Evolutionary conservation across 306 rosid genomes (phyloP).

Genomic region (Quercus bicolor): DNA sequence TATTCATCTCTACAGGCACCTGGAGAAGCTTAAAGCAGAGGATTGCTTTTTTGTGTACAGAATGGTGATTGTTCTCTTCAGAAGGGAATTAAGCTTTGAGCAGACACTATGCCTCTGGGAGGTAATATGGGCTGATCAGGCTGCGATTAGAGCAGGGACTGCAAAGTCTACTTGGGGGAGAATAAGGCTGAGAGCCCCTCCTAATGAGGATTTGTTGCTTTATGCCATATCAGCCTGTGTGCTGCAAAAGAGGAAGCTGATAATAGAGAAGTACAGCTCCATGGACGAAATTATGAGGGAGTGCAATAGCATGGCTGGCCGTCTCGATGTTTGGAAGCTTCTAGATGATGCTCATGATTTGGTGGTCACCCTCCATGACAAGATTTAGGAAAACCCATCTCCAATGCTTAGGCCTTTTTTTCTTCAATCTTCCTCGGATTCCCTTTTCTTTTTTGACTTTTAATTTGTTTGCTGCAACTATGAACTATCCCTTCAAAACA

Average conservation of each 20-base stretch:
- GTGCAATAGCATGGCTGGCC: constrained; percentile 95
- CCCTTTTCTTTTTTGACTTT: background rate
- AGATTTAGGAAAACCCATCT: constrained; percentile 61
- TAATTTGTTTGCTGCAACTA: constrained; percentile 15
- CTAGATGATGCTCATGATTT: constrained; percentile 92
- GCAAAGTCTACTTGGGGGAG: constrained; percentile 94
- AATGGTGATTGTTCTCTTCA: constrained; percentile 93
- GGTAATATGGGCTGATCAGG: constrained; percentile 99
- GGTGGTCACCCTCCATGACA: constrained; percentile 91
- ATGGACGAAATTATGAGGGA: constrained; percentile 98
- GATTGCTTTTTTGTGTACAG: constrained; percentile 96
- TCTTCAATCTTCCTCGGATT: background rate
- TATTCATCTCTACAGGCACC: constrained; percentile 77
- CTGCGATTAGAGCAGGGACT: constrained; percentile 87
- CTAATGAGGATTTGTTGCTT: constrained; percentile 86
- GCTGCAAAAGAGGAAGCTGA: constrained; percentile 83
- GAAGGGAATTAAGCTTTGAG: constrained; percentile 88
- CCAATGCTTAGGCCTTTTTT: constrained; percentile 6
- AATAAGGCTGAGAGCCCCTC: constrained; percentile 92
- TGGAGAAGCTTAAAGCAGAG: constrained; percentile 92
- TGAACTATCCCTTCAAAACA: background rate
- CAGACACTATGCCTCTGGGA: constrained; percentile 97
- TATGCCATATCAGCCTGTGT: constrained; percentile 92
- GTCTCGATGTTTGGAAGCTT: constrained; percentile 90
- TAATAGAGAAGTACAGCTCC: constrained; percentile 88